Evolutionary conservation across 176 grass and related monocot species (phyloP), one percentile per base, ranked within the genome.

Genomic region (Carex pumila): DNA sequence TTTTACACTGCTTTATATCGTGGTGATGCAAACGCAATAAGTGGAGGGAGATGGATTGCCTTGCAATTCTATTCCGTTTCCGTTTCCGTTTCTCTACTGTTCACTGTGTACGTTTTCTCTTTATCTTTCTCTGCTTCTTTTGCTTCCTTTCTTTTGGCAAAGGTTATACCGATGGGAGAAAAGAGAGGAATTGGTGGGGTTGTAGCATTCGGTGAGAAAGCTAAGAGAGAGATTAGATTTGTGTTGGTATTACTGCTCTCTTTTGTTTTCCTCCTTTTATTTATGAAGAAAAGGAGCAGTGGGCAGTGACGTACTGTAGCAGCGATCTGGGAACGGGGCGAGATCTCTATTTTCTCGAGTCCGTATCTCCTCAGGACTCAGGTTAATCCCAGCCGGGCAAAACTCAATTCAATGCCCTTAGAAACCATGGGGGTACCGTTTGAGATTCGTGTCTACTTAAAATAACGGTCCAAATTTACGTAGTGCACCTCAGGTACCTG

Each of bases 71-170:
- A 25, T 25, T 25, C 25, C 25, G 25, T 25, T 25, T 25, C 25
- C 25, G 25, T 25, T 25, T 25, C 25, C 25, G 25, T 25, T 25
- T 25, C 25, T 0, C 25, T 92, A 65, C 62, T 56, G n/a, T 75
- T 29, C 53, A 85, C 66, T 84, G 66, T 39, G 72, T 13, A 19
- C 49, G 36, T 82, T 75, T 52, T 67, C 15, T 19, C 21, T 59
- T 43, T 37, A 5, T n/a, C 58, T 87, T n/a, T 87, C 65, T 84
- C 75, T 87, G 29, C 79, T 30, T 52, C 37, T 79, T 77, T 63
- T 89, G 55, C 79, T 73, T 64, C 58, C 49, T 31, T 81, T 43
- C 75, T 61, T 77, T 88, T 79, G 12, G 84, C 63, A 83, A 49
- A 45, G 81, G 61, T 52, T 92, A 64, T 77, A 70, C 54, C 53